Evolutionary conservation across 768 basidiomycete species (phyloP), one percentile per base, ranked within the genome.

Genomic region (Trametes cubensis): DNA sequence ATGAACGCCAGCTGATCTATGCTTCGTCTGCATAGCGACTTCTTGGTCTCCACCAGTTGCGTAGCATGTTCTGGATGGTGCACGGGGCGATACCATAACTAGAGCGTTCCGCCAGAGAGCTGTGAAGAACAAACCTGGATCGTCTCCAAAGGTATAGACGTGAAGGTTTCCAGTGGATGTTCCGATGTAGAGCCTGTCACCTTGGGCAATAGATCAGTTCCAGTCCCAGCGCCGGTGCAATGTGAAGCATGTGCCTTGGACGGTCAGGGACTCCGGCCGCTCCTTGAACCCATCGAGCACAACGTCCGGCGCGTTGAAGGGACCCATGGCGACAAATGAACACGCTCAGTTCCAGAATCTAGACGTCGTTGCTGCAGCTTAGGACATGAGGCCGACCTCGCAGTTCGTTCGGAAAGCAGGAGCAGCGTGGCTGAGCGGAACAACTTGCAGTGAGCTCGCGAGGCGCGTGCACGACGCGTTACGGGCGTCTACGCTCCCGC

Each of bases 1-100:
- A 98, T 82, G 55, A 87, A 89, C 0, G 88, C 92, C 3, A 99
- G 78, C 70, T 95, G 94, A 58, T 98, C 96, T 45, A 99, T 90
- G 15, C 90, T 79, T 69, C 81, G 85, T 66, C 84, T 78, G 26
- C 85, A 80, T 38, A 94, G 71, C 14, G 74, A 78, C 68, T 87
- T 88, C 83, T 82, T 92, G 30, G 81, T 80, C 68, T 92, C 90
- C 4, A 87, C 76, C 1, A 85, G 73, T 41, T 79, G 77, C 0
- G 80, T 70, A 25, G 52, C 54, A 20, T 71, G 70, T 28, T 77
- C 74, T 66, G 70, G 20, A 72, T 77, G 25, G 49, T 25, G 41
- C 6, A 48, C 34, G 34, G 10, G 10, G 11, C 34, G 34, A 7
- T 34, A 60, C 60, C 7, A 26, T 21, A 50, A 39, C 50, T 38